Evolutionary conservation across 805 yeast genomes (phyloP), one percentile per base, ranked within the genome.

Genomic region (Blastobotrys americana): DNA sequence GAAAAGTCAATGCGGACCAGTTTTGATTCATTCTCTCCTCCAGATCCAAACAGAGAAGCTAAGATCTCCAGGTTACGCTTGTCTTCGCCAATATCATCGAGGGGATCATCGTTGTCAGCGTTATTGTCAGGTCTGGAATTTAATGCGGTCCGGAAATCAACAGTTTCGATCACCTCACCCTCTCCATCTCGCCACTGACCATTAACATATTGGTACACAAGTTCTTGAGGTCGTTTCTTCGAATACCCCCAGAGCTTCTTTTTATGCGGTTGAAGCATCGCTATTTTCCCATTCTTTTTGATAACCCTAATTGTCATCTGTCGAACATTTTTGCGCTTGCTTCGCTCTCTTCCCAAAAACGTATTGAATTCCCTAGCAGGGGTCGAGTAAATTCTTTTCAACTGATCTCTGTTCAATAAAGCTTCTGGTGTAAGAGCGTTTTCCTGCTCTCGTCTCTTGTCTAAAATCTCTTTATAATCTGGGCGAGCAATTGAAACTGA

Each of bases 161-260:
- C 59, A 43, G 78, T 71, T 57, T 89, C 97, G 16, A 89, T 73
- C 9, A 86, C 73, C 58, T 85, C 94, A 40, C 81, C 84, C 48
- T 76, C 78, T 4, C 88, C 88, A 60, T 84, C 85, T 53, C 73
- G 74, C 96, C 96, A 87, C 38, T 72, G 74, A 0, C 83, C 84
- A 49, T 80, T 74, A 6, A 63, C 67, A 59, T 76, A 89, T 43
- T 69, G 68, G 63, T 70, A 74, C 0, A 82, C 84, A 52, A 88
- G 68, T 53, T 82, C 93, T 27, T 73, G 71, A 2, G 72, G 60
- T 2, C 72, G 68, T 55, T 75, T 81, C 65, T 84, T 84, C 52
- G 84, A 88, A 49, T 77, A 73, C 2, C 97, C 97, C 98, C 98
- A 90, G 34, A 93, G 71, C 59, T 88, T 88, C 25, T 81, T 77